Percentiles rank a stretch among this genome's conserved stretches.
Conservation (phyloP, 2,329 filamentous ascomycete species). For the Biscogniauxia mediterranea region DNA sequence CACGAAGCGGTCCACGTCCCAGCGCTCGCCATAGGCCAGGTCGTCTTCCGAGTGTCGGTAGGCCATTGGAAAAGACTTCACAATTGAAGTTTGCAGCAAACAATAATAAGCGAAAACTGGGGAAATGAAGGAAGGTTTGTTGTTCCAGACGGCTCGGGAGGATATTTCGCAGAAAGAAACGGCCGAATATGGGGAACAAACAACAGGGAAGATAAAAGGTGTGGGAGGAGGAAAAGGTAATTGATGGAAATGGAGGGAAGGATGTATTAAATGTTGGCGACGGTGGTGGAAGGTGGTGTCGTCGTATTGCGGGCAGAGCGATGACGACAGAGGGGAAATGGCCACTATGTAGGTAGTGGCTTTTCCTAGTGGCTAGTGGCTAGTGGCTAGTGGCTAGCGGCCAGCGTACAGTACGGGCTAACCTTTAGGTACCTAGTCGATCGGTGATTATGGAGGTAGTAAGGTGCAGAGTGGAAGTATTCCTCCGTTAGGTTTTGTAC, state of each 20-base stretch:
- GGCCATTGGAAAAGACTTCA: constrained; percentile 30
- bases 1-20: constrained; percentile 55
- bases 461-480: neutral
- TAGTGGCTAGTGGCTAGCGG: too few species aligned
- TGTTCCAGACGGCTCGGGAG: neutral
- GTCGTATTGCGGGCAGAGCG: constrained; percentile 5
- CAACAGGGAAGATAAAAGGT: too few species aligned
- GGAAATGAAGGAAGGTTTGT: neutral
- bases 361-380: neutral
- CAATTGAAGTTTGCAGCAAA: neutral
- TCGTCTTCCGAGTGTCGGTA: constrained; percentile 34
- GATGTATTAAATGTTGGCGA: constrained; percentile 3
- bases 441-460: neutral
- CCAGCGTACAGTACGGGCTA: too few species aligned
- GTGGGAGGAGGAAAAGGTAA: neutral
- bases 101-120: neutral
- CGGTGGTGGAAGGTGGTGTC: constrained; percentile 4
- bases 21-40: constrained; percentile 43
- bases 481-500: neutral
- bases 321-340: constrained; percentile 22
- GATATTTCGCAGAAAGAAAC: neutral
- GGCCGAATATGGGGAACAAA: neutral
- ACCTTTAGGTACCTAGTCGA: too few species aligned
- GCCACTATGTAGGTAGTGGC: constrained; percentile 3
- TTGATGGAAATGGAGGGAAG: neutral